phyloP scores from a whole-genome alignment of 2,329 filamentous ascomycete species.

The Magnaporthiopsis incrustans region DNA sequence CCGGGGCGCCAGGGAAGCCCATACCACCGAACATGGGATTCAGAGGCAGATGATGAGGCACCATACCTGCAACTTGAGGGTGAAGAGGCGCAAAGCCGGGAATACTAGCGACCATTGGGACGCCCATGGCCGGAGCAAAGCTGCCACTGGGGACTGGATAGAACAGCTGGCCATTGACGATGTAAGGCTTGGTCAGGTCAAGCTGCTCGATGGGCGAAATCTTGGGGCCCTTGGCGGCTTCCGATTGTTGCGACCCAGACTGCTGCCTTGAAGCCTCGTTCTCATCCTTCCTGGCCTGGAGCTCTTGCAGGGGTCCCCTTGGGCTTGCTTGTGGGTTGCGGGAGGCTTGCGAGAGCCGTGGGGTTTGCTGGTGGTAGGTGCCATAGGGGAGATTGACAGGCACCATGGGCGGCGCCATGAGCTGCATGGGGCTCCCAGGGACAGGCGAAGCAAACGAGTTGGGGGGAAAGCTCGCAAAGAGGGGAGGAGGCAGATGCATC shows the following conservation, averaged over 20 bases:
- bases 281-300: constrained; percentile 21
- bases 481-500: constrained; percentile 20
- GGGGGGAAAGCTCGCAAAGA: constrained; percentile 19
- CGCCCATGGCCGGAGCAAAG: constrained; percentile 7
- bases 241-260: constrained; percentile 21
- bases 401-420: constrained; percentile 25
- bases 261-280: constrained; percentile 21
- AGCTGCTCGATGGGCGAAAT: constrained; percentile 36
- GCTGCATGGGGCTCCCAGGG: constrained; percentile 2
- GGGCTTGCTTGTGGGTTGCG: constrained; percentile 7
- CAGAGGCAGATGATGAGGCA: constrained; percentile 16
- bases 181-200: constrained; percentile 36
- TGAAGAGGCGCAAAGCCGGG: constrained; percentile 13
- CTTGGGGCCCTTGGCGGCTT: constrained; percentile 20
- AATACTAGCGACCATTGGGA: constrained; percentile 12
- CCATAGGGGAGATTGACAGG: constrained; percentile 17
- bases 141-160: constrained; percentile 19
- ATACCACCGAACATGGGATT: constrained; percentile 11
- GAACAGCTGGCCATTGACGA: constrained; percentile 27
- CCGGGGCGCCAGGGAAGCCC: constrained; percentile 9
- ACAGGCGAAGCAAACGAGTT: constrained; percentile 11
- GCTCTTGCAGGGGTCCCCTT: constrained; percentile 18
- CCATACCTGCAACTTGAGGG: constrained; percentile 15
- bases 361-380: constrained; percentile 10
- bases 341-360: not conserved